Percentiles rank a stretch among this genome's conserved stretches.
phyloP scores from a whole-genome alignment of 441 rosid species.

The Codiaeum variegatum region DNA sequence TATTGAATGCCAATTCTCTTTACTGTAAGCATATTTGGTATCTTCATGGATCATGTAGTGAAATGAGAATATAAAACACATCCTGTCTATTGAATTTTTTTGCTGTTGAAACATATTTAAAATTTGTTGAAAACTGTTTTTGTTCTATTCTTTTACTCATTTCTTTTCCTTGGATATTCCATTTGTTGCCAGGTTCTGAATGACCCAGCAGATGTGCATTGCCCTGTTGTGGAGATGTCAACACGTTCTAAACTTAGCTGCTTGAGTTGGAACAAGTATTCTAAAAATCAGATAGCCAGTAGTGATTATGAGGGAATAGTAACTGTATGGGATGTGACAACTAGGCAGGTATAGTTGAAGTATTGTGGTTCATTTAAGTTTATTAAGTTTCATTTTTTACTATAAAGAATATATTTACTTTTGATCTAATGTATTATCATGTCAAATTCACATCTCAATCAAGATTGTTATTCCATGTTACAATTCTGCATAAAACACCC shows the following conservation, averaged over 20 bases:
- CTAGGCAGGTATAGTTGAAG: slow-evolving; percentile 68
- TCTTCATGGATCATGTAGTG: background rate
- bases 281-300: slow-evolving; percentile 92
- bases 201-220: slow-evolving; percentile 69
- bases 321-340: slow-evolving; percentile 95
- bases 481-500: slow-evolving; percentile 9
- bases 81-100: background rate
- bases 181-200: slow-evolving; percentile 70
- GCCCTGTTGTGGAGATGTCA: slow-evolving; percentile 94
- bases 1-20: background rate
- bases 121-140: background rate
- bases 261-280: slow-evolving; percentile 95
- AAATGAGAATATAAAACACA: background rate
- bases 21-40: background rate
- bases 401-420: background rate
- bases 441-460: background rate
- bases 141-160: background rate
- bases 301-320: slow-evolving; percentile 99
- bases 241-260: slow-evolving; percentile 98
- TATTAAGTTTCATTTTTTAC: too few species aligned
- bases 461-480: slow-evolving; percentile 9
- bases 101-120: background rate
- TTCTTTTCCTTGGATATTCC: slow-evolving; percentile 15
- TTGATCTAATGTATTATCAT: background rate
- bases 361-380: background rate